A percentile compares a stretch with the other conserved stretches of the same genome.
Evolutionary conservation across 2,329 filamentous ascomycete genomes (phyloP).

Genomic region (Fusarium lateritium): DNA sequence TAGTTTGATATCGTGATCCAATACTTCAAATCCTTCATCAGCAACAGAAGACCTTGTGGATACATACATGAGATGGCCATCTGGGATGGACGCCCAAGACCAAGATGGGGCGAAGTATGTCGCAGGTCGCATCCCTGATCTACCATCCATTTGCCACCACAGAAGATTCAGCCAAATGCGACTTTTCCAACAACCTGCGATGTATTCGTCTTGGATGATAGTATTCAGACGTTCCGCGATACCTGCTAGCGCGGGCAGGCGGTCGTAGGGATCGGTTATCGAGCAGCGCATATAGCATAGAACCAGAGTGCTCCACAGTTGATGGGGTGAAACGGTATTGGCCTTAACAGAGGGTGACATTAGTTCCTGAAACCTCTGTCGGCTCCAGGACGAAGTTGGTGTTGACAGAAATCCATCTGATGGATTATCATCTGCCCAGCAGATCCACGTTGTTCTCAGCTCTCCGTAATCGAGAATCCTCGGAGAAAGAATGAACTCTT

Average conservation of each 20-base stretch:
- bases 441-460: conserved; percentile 6
- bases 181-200: too few relatives aligned
- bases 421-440: not conserved
- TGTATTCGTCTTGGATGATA: not conserved
- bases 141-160: too few relatives aligned
- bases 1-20: too few relatives aligned
- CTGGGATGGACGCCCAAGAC: too few relatives aligned
- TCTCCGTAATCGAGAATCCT: not conserved
- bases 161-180: too few relatives aligned
- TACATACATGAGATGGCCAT: too few relatives aligned
- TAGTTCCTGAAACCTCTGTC: conserved; percentile 3
- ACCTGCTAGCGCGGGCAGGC: not conserved
- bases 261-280: not conserved
- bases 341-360: not conserved
- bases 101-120: too few relatives aligned
- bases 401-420: not conserved
- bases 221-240: not conserved
- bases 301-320: not conserved
- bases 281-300: not conserved
- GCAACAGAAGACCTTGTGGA: too few relatives aligned
- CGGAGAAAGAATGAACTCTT: conserved; percentile 4
- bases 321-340: not conserved
- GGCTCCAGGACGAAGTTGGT: conserved; percentile 1
- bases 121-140: too few relatives aligned
- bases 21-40: too few relatives aligned